A percentile compares a stretch with the other conserved stretches of the same genome.
These are phyloP conservation scores for Pyrus betulifolia DNA, from an alignment of 306 rosid species.

Conservation along the genomic window DNA sequence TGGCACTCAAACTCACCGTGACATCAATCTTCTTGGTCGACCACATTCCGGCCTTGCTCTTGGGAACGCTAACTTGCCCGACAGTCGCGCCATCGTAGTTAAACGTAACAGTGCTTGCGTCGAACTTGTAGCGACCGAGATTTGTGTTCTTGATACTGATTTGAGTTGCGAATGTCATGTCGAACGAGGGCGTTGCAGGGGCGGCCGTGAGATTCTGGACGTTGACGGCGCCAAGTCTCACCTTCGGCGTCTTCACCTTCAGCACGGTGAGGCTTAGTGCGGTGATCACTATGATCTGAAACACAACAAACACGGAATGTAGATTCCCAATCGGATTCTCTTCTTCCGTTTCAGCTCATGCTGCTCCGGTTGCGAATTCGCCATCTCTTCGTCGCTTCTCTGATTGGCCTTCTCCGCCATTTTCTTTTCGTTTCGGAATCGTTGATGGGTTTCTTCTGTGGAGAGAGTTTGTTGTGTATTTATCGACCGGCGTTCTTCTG, in stretches of 20 bases:
- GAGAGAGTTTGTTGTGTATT: background rate
- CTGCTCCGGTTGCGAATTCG: background rate
- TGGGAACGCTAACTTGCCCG: background rate
- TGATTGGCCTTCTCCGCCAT: constrained; percentile 14
- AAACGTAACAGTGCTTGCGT: background rate
- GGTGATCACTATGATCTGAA: constrained; percentile 15
- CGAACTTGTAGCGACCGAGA: constrained; percentile 17
- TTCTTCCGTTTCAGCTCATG: constrained; percentile 22
- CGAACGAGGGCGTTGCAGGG: background rate
- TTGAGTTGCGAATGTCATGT: constrained; percentile 3
- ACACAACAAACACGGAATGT: constrained; percentile 4
- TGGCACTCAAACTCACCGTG: background rate
- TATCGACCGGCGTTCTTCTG: background rate
- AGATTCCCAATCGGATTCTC: constrained; percentile 15
- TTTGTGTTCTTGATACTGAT: constrained; percentile 10
- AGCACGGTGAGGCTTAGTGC: constrained; percentile 9
- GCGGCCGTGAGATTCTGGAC: background rate
- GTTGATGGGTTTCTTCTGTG: background rate
- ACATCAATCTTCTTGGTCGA: background rate
- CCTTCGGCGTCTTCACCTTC: constrained; percentile 10
- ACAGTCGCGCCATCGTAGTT: background rate
- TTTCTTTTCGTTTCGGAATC: background rate
- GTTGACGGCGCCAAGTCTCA: background rate
- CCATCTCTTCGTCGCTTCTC: constrained; percentile 10
- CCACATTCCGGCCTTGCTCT: constrained; percentile 5